A percentile compares a stretch with the other conserved stretches of the same genome.
Conservation (phyloP, 2,329 filamentous ascomycete genomes). For the Hymenoscyphus salicellus region DNA sequence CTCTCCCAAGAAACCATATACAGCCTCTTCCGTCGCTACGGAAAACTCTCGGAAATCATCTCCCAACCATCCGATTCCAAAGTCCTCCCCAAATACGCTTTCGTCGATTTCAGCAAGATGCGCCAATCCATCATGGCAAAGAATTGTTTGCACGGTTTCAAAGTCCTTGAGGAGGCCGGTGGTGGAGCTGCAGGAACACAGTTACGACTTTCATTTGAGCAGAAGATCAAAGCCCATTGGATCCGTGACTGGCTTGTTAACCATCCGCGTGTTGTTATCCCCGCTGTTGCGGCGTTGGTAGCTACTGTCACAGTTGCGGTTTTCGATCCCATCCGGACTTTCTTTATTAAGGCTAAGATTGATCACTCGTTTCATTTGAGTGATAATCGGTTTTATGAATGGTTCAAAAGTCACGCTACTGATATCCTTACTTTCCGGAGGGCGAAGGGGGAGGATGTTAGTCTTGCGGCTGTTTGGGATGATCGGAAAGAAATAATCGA, state of each 20-base stretch:
- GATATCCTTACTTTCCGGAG: constrained; percentile 61
- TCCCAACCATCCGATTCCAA: constrained; percentile 88
- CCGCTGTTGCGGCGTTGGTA: constrained; percentile 73
- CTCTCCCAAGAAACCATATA: constrained; percentile 85
- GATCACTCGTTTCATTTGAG: constrained; percentile 72
- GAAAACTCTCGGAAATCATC: constrained; percentile 82
- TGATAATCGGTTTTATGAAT: constrained; percentile 71
- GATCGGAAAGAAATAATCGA: constrained; percentile 78
- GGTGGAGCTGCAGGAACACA: constrained; percentile 74
- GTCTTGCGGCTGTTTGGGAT: constrained; percentile 80
- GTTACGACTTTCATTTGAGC: constrained; percentile 80
- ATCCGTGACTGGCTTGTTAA: constrained; percentile 83
- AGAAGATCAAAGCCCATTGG: constrained; percentile 71
- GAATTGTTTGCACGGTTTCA: constrained; percentile 77
- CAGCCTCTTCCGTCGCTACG: constrained; percentile 82
- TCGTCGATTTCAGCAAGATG: constrained; percentile 70
- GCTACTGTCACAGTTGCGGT: constrained; percentile 81
- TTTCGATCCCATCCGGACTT: constrained; percentile 91
- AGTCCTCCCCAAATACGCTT: constrained; percentile 73
- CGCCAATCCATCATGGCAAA: constrained; percentile 34
- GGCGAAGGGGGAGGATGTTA: constrained; percentile 60
- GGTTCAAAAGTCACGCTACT: constrained; percentile 72
- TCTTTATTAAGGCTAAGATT: constrained; percentile 86
- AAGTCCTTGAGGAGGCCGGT: constrained; percentile 64
- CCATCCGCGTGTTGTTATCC: constrained; percentile 86